Evolutionary conservation across 2,329 filamentous ascomycete genomes (phyloP), one percentile per base, ranked within the genome.

Genomic region (Venturia aucupariae): DNA sequence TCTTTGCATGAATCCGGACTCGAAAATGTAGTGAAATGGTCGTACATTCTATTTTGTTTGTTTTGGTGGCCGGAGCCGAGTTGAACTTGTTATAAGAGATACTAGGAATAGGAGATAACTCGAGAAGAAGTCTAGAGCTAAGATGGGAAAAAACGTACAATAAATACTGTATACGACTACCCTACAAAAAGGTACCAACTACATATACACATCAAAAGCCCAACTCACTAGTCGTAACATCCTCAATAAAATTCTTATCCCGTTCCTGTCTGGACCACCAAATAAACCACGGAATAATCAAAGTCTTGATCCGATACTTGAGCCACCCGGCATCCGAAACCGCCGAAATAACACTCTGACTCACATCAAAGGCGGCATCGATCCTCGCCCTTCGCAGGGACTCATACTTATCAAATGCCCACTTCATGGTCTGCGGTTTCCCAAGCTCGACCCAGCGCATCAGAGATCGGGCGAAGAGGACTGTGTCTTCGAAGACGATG

Each of bases 401-500:
- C 60, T 78, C 76, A 65, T 78, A 78, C 2, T 71, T 70, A n/a
- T 71, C 67, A 65, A 78, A 78, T 0, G 71, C 70, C 17, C 73
- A 70, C 3, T 65, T 55, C 11, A 75, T 66, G 2, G 74, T 72
- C 24, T 74, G 71, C 22, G 69, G 67, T 17, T 73, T 69, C 65
- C 62, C 62, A 24, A 57, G 38, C 62, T 64, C 51, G 5, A 57
- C 48, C 62, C 76, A 73, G 7, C 71, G 67, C 1, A 72, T 67
- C 1, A 80, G 66, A 19, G 76, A 71, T 1, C 76, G 74, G 15
- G 77, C 74, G 64, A 80, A 74, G 0, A 79, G 67, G 30, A 80
- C 75, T 1, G 75, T 75, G 64, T 80, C 78, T 65, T 80, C 78
- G 5, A 80, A 71, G 0, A 76, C 77, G 61, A 77, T 76, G 1